phyloP scores from a whole-genome alignment of 164 flowering plant genomes.

The Nymphaea colorata region DNA sequence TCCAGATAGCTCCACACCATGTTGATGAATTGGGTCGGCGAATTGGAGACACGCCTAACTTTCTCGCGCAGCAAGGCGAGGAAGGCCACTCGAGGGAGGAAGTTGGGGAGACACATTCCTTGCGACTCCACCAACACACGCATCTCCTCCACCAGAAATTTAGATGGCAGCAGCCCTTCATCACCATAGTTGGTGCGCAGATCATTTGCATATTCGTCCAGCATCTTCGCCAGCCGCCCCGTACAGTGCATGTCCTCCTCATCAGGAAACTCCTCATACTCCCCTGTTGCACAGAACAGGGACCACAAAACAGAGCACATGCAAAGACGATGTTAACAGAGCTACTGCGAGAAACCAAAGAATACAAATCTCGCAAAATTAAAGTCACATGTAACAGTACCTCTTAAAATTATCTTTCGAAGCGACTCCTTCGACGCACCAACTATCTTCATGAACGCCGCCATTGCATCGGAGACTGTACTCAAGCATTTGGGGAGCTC shows the following conservation, averaged over 20 bases:
- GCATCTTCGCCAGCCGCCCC: constrained; percentile 19
- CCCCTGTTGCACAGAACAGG: constrained; percentile 5
- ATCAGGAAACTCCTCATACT: constrained; percentile 27
- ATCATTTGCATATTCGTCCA: constrained; percentile 13
- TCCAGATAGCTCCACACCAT: constrained; percentile 9
- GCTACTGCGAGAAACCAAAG: too few relatives aligned
- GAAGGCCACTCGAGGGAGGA: constrained; percentile 22
- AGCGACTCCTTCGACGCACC: constrained; percentile 22
- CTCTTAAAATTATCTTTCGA: constrained; percentile 5
- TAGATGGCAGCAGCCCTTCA: background rate
- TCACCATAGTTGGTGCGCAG: background rate
- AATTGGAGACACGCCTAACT: constrained; percentile 5
- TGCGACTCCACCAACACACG: constrained; percentile 18
- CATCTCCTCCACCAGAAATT: constrained; percentile 23
- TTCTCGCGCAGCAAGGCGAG: constrained; percentile 7
- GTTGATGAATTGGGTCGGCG: constrained; percentile 12
- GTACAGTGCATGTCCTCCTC: constrained; percentile 12
- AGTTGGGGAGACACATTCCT: constrained; percentile 28
- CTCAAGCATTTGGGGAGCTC: constrained; percentile 15
- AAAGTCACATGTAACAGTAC: too few relatives aligned
- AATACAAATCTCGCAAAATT: too few relatives aligned
- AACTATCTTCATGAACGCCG: constrained; percentile 19
- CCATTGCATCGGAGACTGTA: constrained; percentile 18
- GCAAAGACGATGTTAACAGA: too few relatives aligned
- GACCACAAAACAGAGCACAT: too few relatives aligned